Evolutionary conservation across 164 flowering plant genomes (phyloP), one percentile per base, ranked within the genome.

Genomic region (Warburgia ugandensis): DNA sequence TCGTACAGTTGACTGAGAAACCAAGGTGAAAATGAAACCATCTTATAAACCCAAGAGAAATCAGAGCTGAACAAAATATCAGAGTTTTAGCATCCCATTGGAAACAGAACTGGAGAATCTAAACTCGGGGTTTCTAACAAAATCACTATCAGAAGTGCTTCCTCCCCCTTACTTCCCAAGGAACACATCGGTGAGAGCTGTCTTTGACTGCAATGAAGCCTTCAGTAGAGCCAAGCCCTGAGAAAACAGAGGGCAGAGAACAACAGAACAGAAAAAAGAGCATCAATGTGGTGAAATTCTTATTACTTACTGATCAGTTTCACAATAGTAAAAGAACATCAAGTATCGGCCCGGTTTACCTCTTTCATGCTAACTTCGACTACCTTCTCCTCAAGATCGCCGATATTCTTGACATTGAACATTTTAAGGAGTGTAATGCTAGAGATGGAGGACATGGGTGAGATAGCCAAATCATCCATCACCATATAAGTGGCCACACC

Each of bases 401-500:
- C 59, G 1, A 77, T 37, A 6, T 70, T 69, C 29, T 28, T 52
- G n/a, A 77, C 58, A 29, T 59, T 46, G 17, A 63, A 56, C 52
- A 48, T 57, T 40, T 62, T 68, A 0, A 71, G 58, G 7, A 75
- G 41, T 33, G 74, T 25, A 17, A 73, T 52, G 39, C 57, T 39
- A 0, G 76, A 66, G 4, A 66, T 59, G 17, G 70, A 62, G 0
- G 79, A 77, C 73, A 76, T 61, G 2, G 80, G 80, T 13, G 27
- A 54, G 20, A 78, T 73, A 11, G 3, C 65, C 21, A 76, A 44
- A 48, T 73, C 63, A 68, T 80, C 81, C 70, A 54, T 66, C 5
- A 74, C 62, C 68, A 68, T 71, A 43, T 76, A 80, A 0, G 74
- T 66, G 20, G 67, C 73, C 31, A 65, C 45, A 1, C 61, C 77